Evolutionary conservation across 345 rosid species (phyloP), one percentile per base, ranked within the genome.

Genomic region (Arabis hirsuta): DNA sequence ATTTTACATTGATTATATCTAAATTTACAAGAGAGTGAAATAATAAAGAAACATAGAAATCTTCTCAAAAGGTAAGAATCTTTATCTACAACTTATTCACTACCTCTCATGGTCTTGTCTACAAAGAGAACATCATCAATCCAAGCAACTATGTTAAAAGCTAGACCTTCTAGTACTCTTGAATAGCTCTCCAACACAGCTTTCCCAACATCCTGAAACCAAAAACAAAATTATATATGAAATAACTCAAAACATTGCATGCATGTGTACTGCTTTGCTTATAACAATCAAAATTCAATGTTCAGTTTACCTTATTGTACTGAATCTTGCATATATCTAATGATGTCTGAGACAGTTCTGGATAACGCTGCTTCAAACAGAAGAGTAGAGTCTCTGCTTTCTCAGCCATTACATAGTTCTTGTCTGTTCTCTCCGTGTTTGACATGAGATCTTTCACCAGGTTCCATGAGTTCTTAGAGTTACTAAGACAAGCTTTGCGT

Each of bases 361-460:
- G 93, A 58, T 83, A 91, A 72, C 89, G 82, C 80, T 86, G 93
- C 82, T 89, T 91, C 86, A 91, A 76, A 79, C 84, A 87, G 69
- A 86, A 82, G 62, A 91, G 81, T 57, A 96, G 89, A 76, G 84
- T 83, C 83, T 96, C 96, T 11, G 98, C 96, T 79, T 89, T 83
- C 83, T 92, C 94, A 19, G 93, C 98, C 46, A 96, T 82, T 47
- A 90, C 69, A 69, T 88, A 97, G 79, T 94, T 87, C 81, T 92
- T 96, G 32, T 92, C 99, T 29, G 86, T 83, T 71, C 91, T 89
- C 65, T 84, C 78, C 47, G 75, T 69, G 8, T 36, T 48, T 62
- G 79, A 69, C 96, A 96, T 92, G 29, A 96, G 80, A 53, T 96
- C 99, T 81, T 96, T 96, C 46, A 96, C 91, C 88, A 90, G 75